A percentile compares a stretch with the other conserved stretches of the same genome.
phyloP scores from a whole-genome alignment of 2,329 filamentous ascomycete species.

The Colletotrichum lentis region DNA sequence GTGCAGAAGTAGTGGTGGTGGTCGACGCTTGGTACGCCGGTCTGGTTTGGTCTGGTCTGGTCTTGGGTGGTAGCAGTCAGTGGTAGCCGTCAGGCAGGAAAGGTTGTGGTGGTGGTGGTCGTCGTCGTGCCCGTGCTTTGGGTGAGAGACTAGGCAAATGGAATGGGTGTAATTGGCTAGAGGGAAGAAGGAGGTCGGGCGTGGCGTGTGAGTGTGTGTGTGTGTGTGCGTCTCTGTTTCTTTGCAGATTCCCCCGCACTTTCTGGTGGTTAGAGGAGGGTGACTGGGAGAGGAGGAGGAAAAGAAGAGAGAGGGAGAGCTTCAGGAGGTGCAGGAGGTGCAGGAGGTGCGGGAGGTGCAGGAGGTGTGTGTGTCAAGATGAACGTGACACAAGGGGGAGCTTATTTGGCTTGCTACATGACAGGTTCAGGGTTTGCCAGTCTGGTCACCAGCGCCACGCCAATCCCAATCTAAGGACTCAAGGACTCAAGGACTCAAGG shows the following conservation, averaged over 20 bases:
- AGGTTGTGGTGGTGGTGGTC: constrained; percentile 23
- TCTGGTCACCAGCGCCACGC: constrained; percentile 24
- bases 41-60: background rate
- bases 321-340: constrained; percentile 32
- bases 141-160: constrained; percentile 25
- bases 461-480: constrained; percentile 11
- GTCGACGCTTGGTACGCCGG: constrained; percentile 9
- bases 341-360: constrained; percentile 36
- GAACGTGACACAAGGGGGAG: constrained; percentile 33
- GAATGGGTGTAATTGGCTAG: constrained; percentile 34
- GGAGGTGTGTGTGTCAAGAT: no score
- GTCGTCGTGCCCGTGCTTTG: constrained; percentile 31
- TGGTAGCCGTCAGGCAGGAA: constrained; percentile 7
- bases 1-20: constrained; percentile 20
- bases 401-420: constrained; percentile 22
- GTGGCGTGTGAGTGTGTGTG: constrained; percentile 33
- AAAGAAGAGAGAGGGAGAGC: constrained; percentile 23
- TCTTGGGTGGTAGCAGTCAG: constrained; percentile 20
- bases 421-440: constrained; percentile 22
- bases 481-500: background rate
- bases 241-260: constrained; percentile 34
- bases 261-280: constrained; percentile 12
- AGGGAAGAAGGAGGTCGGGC: constrained; percentile 22
- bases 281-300: background rate
- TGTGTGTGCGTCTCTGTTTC: constrained; percentile 25